These are phyloP conservation scores for Monoraphidium neglectum DNA, from an alignment of 139 green algal genomes.

Conservation along the genomic window DNA sequence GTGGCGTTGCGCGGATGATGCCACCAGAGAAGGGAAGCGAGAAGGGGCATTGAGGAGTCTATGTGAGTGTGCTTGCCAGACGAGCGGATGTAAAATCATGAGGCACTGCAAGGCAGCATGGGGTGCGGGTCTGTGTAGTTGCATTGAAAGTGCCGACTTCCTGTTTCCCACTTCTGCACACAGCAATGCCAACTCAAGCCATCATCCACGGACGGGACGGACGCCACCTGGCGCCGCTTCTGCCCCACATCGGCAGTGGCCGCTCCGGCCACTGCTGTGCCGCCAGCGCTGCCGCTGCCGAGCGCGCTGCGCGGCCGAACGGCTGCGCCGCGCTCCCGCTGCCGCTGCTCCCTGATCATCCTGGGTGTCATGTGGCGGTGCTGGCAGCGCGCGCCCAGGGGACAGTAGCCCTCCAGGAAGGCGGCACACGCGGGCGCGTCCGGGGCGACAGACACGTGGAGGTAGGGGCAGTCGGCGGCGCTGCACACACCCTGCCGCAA, in stretches of 20 bases:
- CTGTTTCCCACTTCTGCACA: no score
- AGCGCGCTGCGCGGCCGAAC: background rate
- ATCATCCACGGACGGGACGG: no score
- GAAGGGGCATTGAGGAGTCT: no score
- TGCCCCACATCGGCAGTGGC: background rate
- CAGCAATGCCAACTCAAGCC: no score
- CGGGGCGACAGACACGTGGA: slow-evolving; percentile 60
- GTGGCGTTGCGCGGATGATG: no score
- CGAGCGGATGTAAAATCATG: no score
- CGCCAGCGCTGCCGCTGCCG: slow-evolving; percentile 6
- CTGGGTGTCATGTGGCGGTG: slow-evolving; percentile 60
- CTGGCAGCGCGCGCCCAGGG: slow-evolving; percentile 49
- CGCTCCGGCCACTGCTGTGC: background rate
- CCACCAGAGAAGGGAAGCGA: no score
- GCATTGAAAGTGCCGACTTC: no score
- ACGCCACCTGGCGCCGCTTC: no score
- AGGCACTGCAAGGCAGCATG: no score
- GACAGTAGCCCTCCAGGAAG: slow-evolving; percentile 67
- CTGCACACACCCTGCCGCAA: slow-evolving; percentile 61
- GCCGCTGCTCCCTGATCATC: slow-evolving; percentile 45
- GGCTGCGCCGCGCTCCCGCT: slow-evolving; percentile 2
- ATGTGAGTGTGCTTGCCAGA: no score
- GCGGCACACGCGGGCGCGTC: slow-evolving; percentile 50
- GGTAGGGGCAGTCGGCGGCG: slow-evolving; percentile 60
- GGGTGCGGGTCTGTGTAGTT: no score